Percentiles rank a stretch among this genome's conserved stretches.
These are phyloP conservation scores for Diaporthe humulicola DNA, from an alignment of 2,329 filamentous ascomycete species.

Conservation along the genomic window DNA sequence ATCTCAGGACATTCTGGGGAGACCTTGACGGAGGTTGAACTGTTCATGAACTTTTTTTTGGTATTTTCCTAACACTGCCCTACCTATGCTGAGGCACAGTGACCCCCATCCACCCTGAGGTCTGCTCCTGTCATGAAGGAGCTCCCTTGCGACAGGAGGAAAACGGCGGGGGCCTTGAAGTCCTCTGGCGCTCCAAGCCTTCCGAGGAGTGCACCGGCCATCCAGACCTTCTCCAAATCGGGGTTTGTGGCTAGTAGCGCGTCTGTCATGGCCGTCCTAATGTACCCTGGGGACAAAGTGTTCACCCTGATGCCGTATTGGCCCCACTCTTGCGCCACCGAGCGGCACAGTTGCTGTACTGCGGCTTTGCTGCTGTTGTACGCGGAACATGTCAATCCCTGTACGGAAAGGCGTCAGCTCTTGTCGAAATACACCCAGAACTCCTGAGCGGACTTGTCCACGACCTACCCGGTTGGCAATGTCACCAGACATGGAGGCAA, in stretches of 20 bases:
- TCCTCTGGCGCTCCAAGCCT: conserved; percentile 68
- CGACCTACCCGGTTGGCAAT: conserved; percentile 63
- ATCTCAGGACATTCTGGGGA: conserved; percentile 25
- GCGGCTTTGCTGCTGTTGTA: conserved; percentile 75
- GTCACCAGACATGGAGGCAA: conserved; percentile 63
- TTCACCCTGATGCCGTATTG: conserved; percentile 74
- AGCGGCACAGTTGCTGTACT: conserved; percentile 70
- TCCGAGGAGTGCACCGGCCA: conserved; percentile 66
- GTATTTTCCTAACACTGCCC: conserved; percentile 42
- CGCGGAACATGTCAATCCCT: conserved; percentile 74
- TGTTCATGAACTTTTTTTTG: neutral
- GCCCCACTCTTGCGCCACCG: conserved; percentile 74
- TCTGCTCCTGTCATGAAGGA: conserved; percentile 71
- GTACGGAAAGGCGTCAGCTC: neutral
- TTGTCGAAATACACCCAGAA: neutral
- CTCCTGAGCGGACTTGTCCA: neutral
- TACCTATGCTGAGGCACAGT: conserved; percentile 51
- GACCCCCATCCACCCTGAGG: conserved; percentile 70
- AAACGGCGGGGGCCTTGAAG: conserved; percentile 69
- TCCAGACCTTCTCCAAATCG: conserved; percentile 65
- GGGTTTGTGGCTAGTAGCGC: conserved; percentile 56
- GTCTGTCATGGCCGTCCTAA: conserved; percentile 63
- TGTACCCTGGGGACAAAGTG: conserved; percentile 73
- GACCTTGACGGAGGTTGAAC: conserved; percentile 13
- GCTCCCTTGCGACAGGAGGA: conserved; percentile 68